A percentile compares a stretch with the other conserved stretches of the same genome.
These are phyloP conservation scores for Claviceps spartinae DNA, from an alignment of 2,329 filamentous ascomycete genomes.

Conservation along the genomic window DNA sequence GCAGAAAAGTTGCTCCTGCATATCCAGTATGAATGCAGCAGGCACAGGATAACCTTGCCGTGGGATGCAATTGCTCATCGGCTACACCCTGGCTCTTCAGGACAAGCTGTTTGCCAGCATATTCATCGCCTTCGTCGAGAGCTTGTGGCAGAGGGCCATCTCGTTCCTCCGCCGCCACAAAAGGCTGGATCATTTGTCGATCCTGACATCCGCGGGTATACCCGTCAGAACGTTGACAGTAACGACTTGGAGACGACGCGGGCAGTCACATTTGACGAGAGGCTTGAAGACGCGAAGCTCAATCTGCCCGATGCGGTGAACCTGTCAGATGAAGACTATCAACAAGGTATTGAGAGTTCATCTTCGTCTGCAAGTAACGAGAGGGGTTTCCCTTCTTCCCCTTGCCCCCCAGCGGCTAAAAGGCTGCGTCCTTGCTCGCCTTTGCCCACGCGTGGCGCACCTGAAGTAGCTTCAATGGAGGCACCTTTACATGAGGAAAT, in stretches of 20 bases:
- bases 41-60: constrained; percentile 20
- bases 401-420: constrained; percentile 2
- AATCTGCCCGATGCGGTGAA: constrained; percentile 13
- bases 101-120: constrained; percentile 24
- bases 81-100: constrained; percentile 27
- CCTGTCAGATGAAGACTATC: constrained; percentile 5
- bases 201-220: constrained; percentile 19
- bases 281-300: constrained; percentile 18
- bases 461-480: not conserved
- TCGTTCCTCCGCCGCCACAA: constrained; percentile 24
- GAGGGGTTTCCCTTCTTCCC: constrained; percentile 4
- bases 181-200: constrained; percentile 13
- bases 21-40: constrained; percentile 25
- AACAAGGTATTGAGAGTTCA: not conserved
- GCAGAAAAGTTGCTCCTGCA: constrained; percentile 29
- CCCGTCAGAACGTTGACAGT: constrained; percentile 15
- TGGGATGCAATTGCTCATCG: constrained; percentile 28
- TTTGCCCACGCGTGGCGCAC: constrained; percentile 3
- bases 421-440: constrained; percentile 3
- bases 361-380: constrained; percentile 3
- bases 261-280: constrained; percentile 19
- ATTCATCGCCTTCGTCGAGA: constrained; percentile 21
- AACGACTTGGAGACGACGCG: constrained; percentile 15
- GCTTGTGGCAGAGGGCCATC: constrained; percentile 25
- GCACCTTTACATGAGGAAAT: not conserved